Percentiles rank a stretch among this genome's conserved stretches.
Conservation (phyloP, 257 asterid species). For the Knoxia roxburghii region DNA sequence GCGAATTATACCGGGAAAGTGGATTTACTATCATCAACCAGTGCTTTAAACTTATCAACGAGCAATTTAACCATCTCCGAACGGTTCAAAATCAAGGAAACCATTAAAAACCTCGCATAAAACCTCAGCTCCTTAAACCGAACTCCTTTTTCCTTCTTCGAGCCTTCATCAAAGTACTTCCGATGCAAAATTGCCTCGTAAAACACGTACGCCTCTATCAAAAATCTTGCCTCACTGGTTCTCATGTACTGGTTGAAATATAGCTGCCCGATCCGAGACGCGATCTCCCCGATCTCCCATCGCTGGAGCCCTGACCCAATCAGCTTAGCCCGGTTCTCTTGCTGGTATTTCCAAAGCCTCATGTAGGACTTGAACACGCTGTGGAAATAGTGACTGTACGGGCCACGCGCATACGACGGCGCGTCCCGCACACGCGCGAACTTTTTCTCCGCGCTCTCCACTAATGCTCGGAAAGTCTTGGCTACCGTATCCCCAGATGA, state of each 20-base stretch:
- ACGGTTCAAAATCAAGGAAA: constrained; percentile 66
- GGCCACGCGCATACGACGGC: constrained; percentile 69
- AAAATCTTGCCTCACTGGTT: constrained; percentile 86
- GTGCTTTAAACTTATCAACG: constrained; percentile 60
- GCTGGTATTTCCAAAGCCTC: constrained; percentile 90
- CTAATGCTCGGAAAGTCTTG: constrained; percentile 54
- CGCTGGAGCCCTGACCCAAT: constrained; percentile 75
- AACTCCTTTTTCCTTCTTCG: constrained; percentile 65
- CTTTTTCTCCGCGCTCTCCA: constrained; percentile 83
- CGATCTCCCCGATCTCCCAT: constrained; percentile 99
- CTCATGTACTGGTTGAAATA: constrained; percentile 86
- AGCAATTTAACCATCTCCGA: constrained; percentile 73
- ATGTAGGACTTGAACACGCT: constrained; percentile 83
- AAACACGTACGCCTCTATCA: constrained; percentile 80
- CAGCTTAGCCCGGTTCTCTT: constrained; percentile 66
- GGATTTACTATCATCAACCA: constrained; percentile 73
- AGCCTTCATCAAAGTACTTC: constrained; percentile 75
- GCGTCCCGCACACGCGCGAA: constrained; percentile 91
- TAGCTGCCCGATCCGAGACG: constrained; percentile 94
- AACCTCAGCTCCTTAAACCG: constrained; percentile 95
- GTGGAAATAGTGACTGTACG: constrained; percentile 61
- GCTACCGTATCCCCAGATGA: constrained; percentile 40
- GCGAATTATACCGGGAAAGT: constrained; percentile 63
- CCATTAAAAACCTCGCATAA: constrained; percentile 89
- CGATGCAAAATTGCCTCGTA: constrained; percentile 86